Evolutionary conservation across 805 yeast genomes (phyloP).

Genomic region (Sugiyamaella boreocaroliniensis): DNA sequence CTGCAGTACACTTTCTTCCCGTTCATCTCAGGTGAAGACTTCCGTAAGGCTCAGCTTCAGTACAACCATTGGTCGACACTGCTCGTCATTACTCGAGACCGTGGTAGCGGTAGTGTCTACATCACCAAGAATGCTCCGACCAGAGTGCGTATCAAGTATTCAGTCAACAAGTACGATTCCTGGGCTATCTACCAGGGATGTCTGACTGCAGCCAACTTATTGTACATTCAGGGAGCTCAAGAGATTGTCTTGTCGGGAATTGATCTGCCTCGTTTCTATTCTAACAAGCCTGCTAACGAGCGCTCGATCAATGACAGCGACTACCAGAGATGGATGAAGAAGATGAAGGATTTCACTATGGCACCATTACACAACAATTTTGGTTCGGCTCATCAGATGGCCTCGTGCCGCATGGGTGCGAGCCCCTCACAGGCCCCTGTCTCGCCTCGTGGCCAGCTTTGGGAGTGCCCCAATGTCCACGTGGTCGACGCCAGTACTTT

Average conservation of each 20-base stretch:
- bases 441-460: conserved; percentile 40
- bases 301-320: conserved; percentile 40
- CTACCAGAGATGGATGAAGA: conserved; percentile 29
- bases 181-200: conserved; percentile 35
- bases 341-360: conserved; percentile 19
- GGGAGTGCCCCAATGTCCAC: conserved; percentile 42
- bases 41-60: conserved; percentile 31
- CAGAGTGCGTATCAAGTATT: conserved; percentile 35
- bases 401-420: conserved; percentile 39
- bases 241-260: conserved; percentile 36
- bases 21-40: conserved; percentile 35
- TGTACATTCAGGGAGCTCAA: conserved; percentile 44
- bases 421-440: conserved; percentile 43
- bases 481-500: conserved; percentile 46
- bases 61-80: conserved; percentile 37
- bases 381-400: conserved; percentile 53
- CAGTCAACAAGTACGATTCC: conserved; percentile 37
- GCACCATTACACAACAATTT: conserved; percentile 23
- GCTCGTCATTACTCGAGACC: conserved; percentile 44
- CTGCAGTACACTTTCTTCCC: conserved; percentile 37
- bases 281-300: conserved; percentile 27
- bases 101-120: conserved; percentile 34
- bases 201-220: conserved; percentile 38
- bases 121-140: conserved; percentile 33
- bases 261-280: conserved; percentile 35